These are phyloP conservation scores for Mortierella sp. DNA, from an alignment of 371 early-diverging fungal genomes.

Conservation along the genomic window DNA sequence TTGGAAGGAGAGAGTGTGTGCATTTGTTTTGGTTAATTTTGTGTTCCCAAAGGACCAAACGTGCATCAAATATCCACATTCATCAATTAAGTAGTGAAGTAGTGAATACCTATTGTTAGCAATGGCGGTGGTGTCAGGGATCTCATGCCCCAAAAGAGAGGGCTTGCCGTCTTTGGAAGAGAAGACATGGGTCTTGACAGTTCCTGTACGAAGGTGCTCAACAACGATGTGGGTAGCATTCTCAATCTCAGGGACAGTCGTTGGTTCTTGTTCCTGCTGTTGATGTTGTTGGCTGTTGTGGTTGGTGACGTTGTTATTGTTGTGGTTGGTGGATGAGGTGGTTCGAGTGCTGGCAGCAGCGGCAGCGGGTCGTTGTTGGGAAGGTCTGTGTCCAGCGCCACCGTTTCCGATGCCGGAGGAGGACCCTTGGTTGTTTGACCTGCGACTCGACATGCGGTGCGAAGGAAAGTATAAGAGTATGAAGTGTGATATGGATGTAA, in stretches of 20 bases:
- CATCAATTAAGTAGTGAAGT: not conserved
- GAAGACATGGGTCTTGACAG: slow-evolving; percentile 49
- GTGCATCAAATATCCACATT: not conserved
- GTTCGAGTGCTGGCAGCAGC: not conserved
- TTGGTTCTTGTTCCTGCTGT: not conserved
- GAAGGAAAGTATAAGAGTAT: not conserved
- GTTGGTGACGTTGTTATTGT: not conserved
- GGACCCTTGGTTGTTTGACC: not conserved
- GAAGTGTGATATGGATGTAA: not conserved
- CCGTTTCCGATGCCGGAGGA: not conserved
- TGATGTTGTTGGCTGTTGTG: not conserved
- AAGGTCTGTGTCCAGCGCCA: not conserved
- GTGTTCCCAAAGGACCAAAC: not conserved
- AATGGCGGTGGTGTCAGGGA: slow-evolving; percentile 7
- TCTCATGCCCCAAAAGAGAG: slow-evolving; percentile 25
- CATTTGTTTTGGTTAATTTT: not conserved
- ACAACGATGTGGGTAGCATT: slow-evolving; percentile 48
- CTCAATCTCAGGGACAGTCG: slow-evolving; percentile 8
- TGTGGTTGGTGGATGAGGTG: not conserved
- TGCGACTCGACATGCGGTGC: slow-evolving; percentile 7
- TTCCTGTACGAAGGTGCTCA: slow-evolving; percentile 38
- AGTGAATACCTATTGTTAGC: not conserved
- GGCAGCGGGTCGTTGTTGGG: not conserved
- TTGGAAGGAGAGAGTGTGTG: not conserved
- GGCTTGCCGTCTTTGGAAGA: slow-evolving; percentile 40